A percentile compares a stretch with the other conserved stretches of the same genome.
Evolutionary conservation across 2,329 filamentous ascomycete species (phyloP).

Genomic region (Fusarium keratoplasticum): DNA sequence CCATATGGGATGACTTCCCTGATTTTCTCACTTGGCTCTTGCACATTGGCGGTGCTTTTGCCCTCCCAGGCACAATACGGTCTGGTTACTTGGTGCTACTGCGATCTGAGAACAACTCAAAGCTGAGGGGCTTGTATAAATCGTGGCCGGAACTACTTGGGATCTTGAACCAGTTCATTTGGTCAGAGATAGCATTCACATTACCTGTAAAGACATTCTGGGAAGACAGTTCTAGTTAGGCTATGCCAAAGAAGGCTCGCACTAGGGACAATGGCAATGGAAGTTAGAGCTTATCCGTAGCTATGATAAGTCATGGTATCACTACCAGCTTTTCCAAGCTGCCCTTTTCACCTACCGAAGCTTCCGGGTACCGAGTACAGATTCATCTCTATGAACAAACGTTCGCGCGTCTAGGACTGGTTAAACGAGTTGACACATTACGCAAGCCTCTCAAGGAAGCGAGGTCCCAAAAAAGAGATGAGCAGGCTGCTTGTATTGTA

Average conservation of each 20-base stretch:
- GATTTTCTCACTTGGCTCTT: slow-evolving; percentile 53
- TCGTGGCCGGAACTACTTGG: slow-evolving; percentile 49
- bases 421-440: background rate
- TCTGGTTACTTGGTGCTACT: slow-evolving; percentile 45
- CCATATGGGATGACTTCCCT: slow-evolving; percentile 47
- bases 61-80: slow-evolving; percentile 44
- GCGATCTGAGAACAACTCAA: slow-evolving; percentile 21
- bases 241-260: too few species aligned
- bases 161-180: slow-evolving; percentile 52
- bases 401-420: accelerated
- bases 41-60: slow-evolving; percentile 53
- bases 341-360: background rate
- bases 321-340: background rate
- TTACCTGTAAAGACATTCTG: slow-evolving; percentile 47
- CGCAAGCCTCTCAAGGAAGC: background rate
- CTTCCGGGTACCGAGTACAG: background rate
- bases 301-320: background rate
- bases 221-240: slow-evolving; percentile 37
- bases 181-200: slow-evolving; percentile 53
- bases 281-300: background rate
- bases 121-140: slow-evolving; percentile 29
- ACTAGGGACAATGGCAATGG: background rate
- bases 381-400: background rate
- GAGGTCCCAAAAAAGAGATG: background rate
- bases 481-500: accelerated